Percentiles rank a stretch among this genome's conserved stretches.
Conservation (phyloP, 2,329 filamentous ascomycete species). For the Coccinonectria pachysandricola region DNA sequence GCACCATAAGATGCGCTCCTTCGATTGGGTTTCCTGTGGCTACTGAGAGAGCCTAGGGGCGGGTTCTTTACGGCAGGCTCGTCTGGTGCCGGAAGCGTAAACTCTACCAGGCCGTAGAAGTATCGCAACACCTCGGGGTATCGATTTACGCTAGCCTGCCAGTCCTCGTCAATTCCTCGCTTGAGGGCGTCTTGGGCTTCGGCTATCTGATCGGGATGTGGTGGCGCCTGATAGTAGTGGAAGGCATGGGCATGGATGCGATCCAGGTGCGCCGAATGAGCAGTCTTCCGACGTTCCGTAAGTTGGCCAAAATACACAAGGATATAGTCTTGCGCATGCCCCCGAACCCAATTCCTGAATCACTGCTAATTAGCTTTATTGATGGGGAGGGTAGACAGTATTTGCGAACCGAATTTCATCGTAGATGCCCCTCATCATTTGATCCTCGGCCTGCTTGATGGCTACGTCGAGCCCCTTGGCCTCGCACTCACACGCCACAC, state of each 20-base stretch:
- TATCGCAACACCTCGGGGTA: slow-evolving; percentile 79
- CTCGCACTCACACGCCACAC: slow-evolving; percentile 53
- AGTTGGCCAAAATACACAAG: slow-evolving; percentile 54
- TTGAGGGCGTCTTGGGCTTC: slow-evolving; percentile 57
- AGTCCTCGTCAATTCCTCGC: slow-evolving; percentile 68
- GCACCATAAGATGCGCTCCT: slow-evolving; percentile 28
- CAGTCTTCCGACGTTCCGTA: slow-evolving; percentile 48
- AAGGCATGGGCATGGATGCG: slow-evolving; percentile 44
- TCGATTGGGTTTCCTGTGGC: slow-evolving; percentile 36
- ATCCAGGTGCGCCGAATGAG: slow-evolving; percentile 45
- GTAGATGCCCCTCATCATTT: slow-evolving; percentile 54
- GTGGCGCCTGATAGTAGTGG: slow-evolving; percentile 46
- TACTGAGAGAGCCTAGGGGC: slow-evolving; percentile 43
- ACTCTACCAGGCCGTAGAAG: slow-evolving; percentile 61
- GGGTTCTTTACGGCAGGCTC: slow-evolving; percentile 50
- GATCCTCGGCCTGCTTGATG: slow-evolving; percentile 51
- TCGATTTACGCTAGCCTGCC: slow-evolving; percentile 62
- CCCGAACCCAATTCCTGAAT: slow-evolving; percentile 50
- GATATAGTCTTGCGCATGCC: slow-evolving; percentile 58
- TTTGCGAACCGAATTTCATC: slow-evolving; percentile 49
- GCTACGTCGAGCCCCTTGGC: slow-evolving; percentile 53
- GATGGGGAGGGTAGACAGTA: slow-evolving; percentile 1
- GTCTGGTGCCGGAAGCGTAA: slow-evolving; percentile 54
- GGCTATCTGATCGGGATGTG: slow-evolving; percentile 52
- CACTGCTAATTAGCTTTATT: slow-evolving; percentile 7